Evolutionary conservation across 345 rosid genomes (phyloP), one percentile per base, ranked within the genome.

Genomic region (Gossypium sturtianum): DNA sequence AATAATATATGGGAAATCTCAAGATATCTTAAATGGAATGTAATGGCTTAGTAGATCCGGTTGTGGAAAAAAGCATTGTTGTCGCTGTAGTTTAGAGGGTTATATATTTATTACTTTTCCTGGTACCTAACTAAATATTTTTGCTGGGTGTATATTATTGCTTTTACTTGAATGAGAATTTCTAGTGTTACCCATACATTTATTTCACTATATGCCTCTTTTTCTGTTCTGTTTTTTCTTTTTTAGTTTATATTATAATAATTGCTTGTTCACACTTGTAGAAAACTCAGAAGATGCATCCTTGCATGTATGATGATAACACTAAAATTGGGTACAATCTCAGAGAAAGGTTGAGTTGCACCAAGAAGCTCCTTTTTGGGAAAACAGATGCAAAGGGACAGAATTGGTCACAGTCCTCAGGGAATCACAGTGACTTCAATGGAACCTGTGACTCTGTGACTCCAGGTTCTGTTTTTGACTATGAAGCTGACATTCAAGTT

Each of bases 261-360:
- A 75, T 73, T 44, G 44, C 48, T 17, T 78, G 17, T 57, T 73
- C 60, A 3, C 48, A n/a, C 77, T 75, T 82, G 76, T 85, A 89
- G 97, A 91, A 83, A 83, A 63, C 80, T 69, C 90, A 84, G 86
- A 90, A 76, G 89, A 89, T 87, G 90, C 97, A 87, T 79, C 99
- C 97, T 1, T 80, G 80, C 71, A 65, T 88, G 83, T 91, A 93
- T 74, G 97, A 86, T 17, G 96, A 90, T 82, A 82, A 83, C 16
- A 68, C 60, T 77, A 91, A 90, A 74, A 73, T 88, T 63, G 76
- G 70, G 60, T 95, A 95, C 88, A 87, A 91, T 74, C 82, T 91
- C 70, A 84, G 99, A 79, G 92, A 89, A 81, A 87, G 98, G 76
- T 70, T 77, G 54, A 82, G 71, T 80, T 47, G 82, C 82, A 49